phyloP scores from a whole-genome alignment of 2,329 filamentous ascomycete genomes.

The Stagonosporopsis tanaceti region DNA sequence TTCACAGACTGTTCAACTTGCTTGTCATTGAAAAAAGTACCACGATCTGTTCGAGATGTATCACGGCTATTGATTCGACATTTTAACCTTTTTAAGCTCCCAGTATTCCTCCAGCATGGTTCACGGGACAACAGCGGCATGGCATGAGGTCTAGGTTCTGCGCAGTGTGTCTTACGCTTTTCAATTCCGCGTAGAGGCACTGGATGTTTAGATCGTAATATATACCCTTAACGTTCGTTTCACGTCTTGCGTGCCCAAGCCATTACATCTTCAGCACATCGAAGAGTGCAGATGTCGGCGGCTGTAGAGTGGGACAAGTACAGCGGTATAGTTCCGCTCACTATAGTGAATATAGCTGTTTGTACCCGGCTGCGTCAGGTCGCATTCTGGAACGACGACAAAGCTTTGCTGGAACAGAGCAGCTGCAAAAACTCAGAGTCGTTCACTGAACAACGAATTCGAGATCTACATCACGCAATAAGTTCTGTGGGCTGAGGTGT shows the following conservation, averaged over 20 bases:
- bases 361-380: background rate
- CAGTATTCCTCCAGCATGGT: conserved; percentile 28
- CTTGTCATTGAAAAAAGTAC: conserved; percentile 22
- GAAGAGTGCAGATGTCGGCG: background rate
- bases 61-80: conserved; percentile 29
- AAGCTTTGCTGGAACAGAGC: background rate
- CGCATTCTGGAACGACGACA: background rate
- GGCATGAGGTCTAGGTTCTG: conserved; percentile 27
- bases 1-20: conserved; percentile 8
- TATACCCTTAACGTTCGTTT: conserved; percentile 21
- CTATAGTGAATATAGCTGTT: background rate
- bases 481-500: conserved; percentile 3
- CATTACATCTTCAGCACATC: background rate
- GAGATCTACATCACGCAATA: conserved; percentile 9
- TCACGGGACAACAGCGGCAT: conserved; percentile 32
- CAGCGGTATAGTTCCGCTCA: background rate
- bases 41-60: conserved; percentile 29
- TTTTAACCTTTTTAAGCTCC: conserved; percentile 24
- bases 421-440: background rate
- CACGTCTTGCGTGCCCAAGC: background rate
- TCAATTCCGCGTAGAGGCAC: conserved; percentile 25
- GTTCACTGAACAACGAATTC: background rate
- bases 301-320: background rate
- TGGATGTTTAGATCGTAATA: conserved; percentile 34
- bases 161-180: conserved; percentile 25